Evolutionary conservation across 2,329 filamentous ascomycete genomes (phyloP).

Genomic region (Epicoccum nigrum): DNA sequence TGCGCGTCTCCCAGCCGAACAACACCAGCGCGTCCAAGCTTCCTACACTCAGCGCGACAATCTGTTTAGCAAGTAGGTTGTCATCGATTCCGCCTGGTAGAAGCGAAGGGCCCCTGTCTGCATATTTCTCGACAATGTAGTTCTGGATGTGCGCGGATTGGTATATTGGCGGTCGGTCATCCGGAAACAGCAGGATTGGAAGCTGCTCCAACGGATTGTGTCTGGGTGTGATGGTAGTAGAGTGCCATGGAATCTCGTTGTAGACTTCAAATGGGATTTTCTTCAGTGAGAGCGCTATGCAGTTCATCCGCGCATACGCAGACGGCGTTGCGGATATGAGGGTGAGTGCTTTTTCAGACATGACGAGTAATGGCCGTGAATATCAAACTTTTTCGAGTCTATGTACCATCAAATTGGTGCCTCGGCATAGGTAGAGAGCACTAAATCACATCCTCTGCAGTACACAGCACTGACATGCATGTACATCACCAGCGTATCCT

Average conservation of each 20-base stretch:
- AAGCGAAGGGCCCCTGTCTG: constrained; percentile 10
- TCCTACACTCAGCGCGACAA: constrained; percentile 20
- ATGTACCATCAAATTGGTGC: too few species aligned
- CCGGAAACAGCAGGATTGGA: constrained; percentile 43
- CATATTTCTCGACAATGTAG: constrained; percentile 25
- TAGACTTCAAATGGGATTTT: constrained; percentile 48
- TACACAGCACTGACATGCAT: too few species aligned
- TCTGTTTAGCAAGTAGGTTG: constrained; percentile 20
- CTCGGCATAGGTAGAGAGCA: too few species aligned
- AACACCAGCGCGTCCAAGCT: constrained; percentile 23
- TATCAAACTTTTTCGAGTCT: too few species aligned
- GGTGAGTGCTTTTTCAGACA: constrained; percentile 1
- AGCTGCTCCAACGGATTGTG: constrained; percentile 52
- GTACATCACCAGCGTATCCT: too few species aligned
- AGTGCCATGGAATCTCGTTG: constrained; percentile 53
- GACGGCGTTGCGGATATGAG: constrained; percentile 45
- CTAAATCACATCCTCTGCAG: too few species aligned
- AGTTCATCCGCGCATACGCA: constrained; percentile 51
- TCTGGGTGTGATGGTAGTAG: constrained; percentile 45
- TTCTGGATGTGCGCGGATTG: constrained; percentile 25
- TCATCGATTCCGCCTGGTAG: constrained; percentile 18
- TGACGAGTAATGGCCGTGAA: too few species aligned
- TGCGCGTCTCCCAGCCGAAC: constrained; percentile 14
- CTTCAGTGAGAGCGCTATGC: constrained; percentile 50
- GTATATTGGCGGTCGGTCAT: constrained; percentile 17